Conservation (phyloP, 352 stramenopile genomes). For the Pythium sukuiense region DNA sequence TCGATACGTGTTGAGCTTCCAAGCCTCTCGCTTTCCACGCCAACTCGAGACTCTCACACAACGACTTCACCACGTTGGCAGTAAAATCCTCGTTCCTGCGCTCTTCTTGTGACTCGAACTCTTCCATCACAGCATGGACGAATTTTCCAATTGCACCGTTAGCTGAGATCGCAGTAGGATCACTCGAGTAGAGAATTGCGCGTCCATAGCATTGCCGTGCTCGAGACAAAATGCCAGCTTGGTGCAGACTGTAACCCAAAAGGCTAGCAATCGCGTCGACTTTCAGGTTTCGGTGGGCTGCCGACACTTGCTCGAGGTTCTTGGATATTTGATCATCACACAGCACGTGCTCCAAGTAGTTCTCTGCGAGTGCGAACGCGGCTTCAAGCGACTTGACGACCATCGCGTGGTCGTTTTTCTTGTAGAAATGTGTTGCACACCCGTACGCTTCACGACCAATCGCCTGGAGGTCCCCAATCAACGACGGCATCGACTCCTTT, state of each 20-base stretch:
- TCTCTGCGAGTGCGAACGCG: conserved; percentile 53
- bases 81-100: not conserved
- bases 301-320: conserved; percentile 22
- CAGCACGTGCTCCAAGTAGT: conserved; percentile 69
- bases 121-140: conserved; percentile 44
- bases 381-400: conserved; percentile 43
- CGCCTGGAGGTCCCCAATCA: conserved; percentile 57
- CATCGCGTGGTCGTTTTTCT: conserved; percentile 37
- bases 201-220: conserved; percentile 44
- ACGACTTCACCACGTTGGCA: conserved; percentile 28
- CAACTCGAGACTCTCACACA: conserved; percentile 34
- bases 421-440: conserved; percentile 53
- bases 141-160: conserved; percentile 46
- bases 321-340: conserved; percentile 29
- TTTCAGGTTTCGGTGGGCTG: conserved; percentile 51
- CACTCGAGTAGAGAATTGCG: conserved; percentile 50
- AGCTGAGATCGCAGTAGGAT: not conserved
- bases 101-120: conserved; percentile 21
- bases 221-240: conserved; percentile 32
- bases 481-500: conserved; percentile 22
- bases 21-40: conserved; percentile 17
- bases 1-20: not conserved
- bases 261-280: conserved; percentile 58
- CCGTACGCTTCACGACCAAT: conserved; percentile 66
- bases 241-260: conserved; percentile 52